Conservation (phyloP, 331 rosid species). For the Spiraea crenata region DNA sequence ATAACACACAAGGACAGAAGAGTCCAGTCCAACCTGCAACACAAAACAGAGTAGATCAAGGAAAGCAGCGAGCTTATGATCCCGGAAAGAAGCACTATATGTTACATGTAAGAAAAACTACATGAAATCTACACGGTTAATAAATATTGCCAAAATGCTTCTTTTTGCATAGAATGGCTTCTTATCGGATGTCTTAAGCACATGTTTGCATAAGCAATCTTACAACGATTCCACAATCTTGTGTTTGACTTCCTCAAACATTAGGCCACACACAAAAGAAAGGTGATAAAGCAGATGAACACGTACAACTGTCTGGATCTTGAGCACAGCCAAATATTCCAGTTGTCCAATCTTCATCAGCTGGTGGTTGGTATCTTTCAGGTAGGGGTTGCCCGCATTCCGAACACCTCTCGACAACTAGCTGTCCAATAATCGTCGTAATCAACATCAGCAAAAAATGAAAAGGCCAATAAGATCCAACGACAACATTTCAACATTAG, state of each 20-base stretch:
- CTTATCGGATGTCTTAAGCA: background rate
- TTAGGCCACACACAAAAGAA: background rate
- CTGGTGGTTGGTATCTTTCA: conserved; percentile 59
- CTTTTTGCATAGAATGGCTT: background rate
- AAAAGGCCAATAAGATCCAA: background rate
- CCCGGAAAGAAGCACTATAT: background rate
- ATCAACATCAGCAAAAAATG: background rate
- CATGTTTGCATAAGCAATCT: background rate
- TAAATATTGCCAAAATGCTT: background rate
- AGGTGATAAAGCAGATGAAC: conserved; percentile 4
- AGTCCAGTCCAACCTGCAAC: conserved; percentile 57
- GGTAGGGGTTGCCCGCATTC: conserved; percentile 66
- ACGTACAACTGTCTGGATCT: conserved; percentile 57
- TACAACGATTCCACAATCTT: background rate
- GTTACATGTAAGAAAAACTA: background rate
- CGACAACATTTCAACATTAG: background rate
- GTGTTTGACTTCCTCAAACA: background rate
- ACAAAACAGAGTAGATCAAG: conserved; percentile 3
- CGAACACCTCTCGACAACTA: conserved; percentile 38
- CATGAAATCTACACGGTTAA: no score
- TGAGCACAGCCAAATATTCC: conserved; percentile 55
- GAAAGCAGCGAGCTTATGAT: background rate
- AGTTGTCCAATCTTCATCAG: conserved; percentile 67
- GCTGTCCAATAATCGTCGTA: conserved; percentile 27
- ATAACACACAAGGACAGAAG: conserved; percentile 59